Conservation (phyloP, 371 early-diverging fungal species). For the Dinochytrium kinnereticum region DNA sequence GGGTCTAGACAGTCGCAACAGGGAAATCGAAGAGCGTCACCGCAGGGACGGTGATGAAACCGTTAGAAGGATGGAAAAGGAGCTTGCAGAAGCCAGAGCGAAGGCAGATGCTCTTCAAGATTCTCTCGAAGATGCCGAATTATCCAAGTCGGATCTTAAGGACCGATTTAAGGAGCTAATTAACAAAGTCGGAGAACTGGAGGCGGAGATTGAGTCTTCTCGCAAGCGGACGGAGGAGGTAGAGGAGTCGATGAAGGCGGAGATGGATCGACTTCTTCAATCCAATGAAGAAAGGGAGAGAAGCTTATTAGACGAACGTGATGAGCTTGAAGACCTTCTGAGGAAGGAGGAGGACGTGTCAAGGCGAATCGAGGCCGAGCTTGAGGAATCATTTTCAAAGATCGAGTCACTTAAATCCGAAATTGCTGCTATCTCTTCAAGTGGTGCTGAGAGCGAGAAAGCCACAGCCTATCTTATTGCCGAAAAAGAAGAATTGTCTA, state of each 20-base stretch:
- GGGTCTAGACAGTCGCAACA: not conserved
- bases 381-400: not conserved
- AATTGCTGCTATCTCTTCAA: not conserved
- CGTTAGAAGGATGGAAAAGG: not conserved
- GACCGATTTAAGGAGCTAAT: conserved; percentile 12
- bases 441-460: conserved; percentile 3
- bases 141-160: not conserved
- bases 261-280: not conserved
- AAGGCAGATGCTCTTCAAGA: not conserved
- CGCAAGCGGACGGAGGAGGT: not conserved
- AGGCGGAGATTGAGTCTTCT: conserved; percentile 4
- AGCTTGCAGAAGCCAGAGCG: conserved; percentile 7
- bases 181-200: not conserved
- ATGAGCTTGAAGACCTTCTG: not conserved
- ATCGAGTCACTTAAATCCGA: conserved; percentile 1
- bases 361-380: not conserved
- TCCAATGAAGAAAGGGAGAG: not conserved
- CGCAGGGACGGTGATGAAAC: not conserved
- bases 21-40: not conserved
- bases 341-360: not conserved
- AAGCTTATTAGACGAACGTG: not conserved
- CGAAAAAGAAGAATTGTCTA: not conserved
- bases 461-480: not conserved
- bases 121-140: conserved; percentile 16
- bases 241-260: not conserved